Percentiles rank a stretch among this genome's conserved stretches.
phyloP scores from a whole-genome alignment of 1,284 basidiomycete species.

The Rhizoctonia solani region DNA sequence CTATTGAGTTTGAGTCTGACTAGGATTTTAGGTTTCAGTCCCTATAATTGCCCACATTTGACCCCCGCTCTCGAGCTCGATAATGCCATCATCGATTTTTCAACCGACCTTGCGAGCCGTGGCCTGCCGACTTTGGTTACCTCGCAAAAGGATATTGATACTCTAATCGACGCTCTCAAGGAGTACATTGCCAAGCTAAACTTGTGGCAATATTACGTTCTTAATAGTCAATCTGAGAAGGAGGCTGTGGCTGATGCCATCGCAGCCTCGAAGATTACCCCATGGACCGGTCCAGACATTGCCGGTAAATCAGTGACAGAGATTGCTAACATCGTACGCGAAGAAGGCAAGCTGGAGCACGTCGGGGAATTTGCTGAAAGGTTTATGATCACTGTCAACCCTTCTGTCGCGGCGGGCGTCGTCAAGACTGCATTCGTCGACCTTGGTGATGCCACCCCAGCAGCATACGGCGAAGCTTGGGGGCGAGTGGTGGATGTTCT shows the following conservation, averaged over 20 bases:
- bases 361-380: constrained; percentile 65
- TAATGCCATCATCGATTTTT: constrained; percentile 80
- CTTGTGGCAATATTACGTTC: constrained; percentile 91
- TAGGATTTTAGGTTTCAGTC: constrained; percentile 74
- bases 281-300: constrained; percentile 64
- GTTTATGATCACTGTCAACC: constrained; percentile 67
- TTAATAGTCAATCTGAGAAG: constrained; percentile 69
- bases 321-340: constrained; percentile 65
- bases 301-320: constrained; percentile 64
- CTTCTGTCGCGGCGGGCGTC: constrained; percentile 65
- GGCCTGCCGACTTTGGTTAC: constrained; percentile 74
- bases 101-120: constrained; percentile 61
- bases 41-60: constrained; percentile 86
- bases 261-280: constrained; percentile 33
- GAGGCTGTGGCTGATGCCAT: constrained; percentile 59
- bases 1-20: constrained; percentile 4
- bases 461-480: constrained; percentile 71
- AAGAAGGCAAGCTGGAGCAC: constrained; percentile 59
- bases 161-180: constrained; percentile 66
- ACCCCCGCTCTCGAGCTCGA: constrained; percentile 87
- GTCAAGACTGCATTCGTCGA: constrained; percentile 69
- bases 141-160: constrained; percentile 68
- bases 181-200: constrained; percentile 65
- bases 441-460: constrained; percentile 50
- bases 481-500: constrained; percentile 76